Conservation (phyloP, 2,329 filamentous ascomycete genomes). For the Ophiostoma novo-ulmi region DNA sequence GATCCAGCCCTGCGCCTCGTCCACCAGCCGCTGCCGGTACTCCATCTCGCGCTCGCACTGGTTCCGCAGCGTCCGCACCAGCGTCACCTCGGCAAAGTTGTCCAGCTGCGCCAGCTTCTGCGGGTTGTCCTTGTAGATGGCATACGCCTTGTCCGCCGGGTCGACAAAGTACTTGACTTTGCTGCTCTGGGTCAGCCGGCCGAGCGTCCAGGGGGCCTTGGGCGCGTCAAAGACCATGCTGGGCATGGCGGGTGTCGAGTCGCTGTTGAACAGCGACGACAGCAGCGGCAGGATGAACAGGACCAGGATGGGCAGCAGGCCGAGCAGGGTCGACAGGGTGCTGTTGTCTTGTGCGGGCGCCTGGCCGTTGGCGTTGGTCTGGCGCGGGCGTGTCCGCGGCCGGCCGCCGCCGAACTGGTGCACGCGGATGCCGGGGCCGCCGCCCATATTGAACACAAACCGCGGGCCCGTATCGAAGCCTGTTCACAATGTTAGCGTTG, state of each 20-base stretch:
- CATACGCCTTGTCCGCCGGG: constrained; percentile 62
- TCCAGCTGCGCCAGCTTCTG: constrained; percentile 72
- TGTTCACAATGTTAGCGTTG: constrained; percentile 28
- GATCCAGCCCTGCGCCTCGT: constrained; percentile 84
- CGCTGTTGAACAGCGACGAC: constrained; percentile 67
- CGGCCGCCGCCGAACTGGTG: constrained; percentile 86
- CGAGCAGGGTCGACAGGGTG: constrained; percentile 56
- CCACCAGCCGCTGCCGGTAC: constrained; percentile 59
- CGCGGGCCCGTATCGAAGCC: constrained; percentile 73
- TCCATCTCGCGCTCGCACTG: constrained; percentile 71
- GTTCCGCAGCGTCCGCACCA: constrained; percentile 60
- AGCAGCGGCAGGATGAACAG: constrained; percentile 83
- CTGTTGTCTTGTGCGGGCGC: constrained; percentile 42
- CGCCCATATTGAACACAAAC: constrained; percentile 93
- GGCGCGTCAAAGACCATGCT: constrained; percentile 70
- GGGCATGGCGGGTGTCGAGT: constrained; percentile 53
- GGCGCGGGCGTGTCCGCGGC: constrained; percentile 67
- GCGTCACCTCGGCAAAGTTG: constrained; percentile 66
- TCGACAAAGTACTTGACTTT: constrained; percentile 82
- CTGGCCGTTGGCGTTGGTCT: constrained; percentile 35
- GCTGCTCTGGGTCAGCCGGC: constrained; percentile 60
- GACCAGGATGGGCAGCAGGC: constrained; percentile 80
- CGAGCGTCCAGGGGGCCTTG: constrained; percentile 64
- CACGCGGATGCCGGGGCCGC: constrained; percentile 83
- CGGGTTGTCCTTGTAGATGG: constrained; percentile 50